Base-by-base conservation (phyloP, 208 protist species). In the Leptomonas seymouri region DNA sequence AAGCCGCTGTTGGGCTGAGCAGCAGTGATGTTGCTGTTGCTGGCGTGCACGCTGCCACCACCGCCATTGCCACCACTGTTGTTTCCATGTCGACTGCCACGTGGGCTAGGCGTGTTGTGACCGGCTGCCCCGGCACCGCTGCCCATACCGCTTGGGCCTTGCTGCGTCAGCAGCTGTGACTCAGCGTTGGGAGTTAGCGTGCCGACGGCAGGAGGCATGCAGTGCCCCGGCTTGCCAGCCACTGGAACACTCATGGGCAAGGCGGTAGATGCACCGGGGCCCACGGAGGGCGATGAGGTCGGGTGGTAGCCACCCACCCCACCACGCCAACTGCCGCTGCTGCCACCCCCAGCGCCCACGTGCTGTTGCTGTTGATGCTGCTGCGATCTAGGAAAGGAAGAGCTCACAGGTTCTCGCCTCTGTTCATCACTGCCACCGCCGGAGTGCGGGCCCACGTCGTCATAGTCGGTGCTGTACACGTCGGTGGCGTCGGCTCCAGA, bases 11-110 rank as follows among this genome's bases (percentile, higher is more conserved):
- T 50, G 18, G 49, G 9, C 45, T 70, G 71, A 9, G 36, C 31
- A 16, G 27, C 39, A 28, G 53, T 65, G 48, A 27, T 55, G 30
- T 48, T 39, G 28, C 31, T 50, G 44, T 1, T n/a, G 18, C 12
- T 48, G 44, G 18, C 31, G 8, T 31, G 45, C 36, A 21, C 36
- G 14, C 34, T 34, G 1, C 1, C 46, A 30, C 59, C 45, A 39
- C 34, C 34, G 3, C 34, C 34, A 39, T 9, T 64, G 55, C 63
- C 49, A 21, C 30, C 23, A 30, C 61, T 36, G 28, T 4, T 57
- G 64, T 60, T 71, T 34, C 61, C 64, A 21, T 64, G 71, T 30
- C 58, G 71, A 20, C 56, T 60, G 49, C 55, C 58, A n/a, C 64
- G 51, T 41, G 64, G 64, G 21, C 64, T 77, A 5, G 71, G 67